phyloP scores from a whole-genome alignment of 768 basidiomycete species.

The Tephrocybe sp. region DNA sequence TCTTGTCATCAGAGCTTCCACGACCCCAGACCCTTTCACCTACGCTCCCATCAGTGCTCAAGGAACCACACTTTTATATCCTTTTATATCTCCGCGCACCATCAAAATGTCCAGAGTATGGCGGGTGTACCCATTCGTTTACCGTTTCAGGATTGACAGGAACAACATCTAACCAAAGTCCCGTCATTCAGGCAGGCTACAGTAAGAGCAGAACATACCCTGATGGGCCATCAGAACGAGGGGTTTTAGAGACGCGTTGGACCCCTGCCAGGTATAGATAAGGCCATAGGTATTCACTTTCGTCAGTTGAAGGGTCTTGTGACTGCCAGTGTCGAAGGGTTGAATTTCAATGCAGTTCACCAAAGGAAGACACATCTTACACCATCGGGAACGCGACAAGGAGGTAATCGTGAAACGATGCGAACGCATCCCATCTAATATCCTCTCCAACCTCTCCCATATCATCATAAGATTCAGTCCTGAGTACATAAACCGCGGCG shows the following conservation, averaged over 20 bases:
- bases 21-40: slow-evolving; percentile 70
- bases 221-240: slow-evolving; percentile 68
- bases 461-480: slow-evolving; percentile 53
- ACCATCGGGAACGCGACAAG: slow-evolving; percentile 54
- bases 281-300: slow-evolving; percentile 77
- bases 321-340: slow-evolving; percentile 32
- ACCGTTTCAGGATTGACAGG: slow-evolving; percentile 52
- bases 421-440: slow-evolving; percentile 54
- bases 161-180: slow-evolving; percentile 48
- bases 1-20: slow-evolving; percentile 75
- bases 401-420: slow-evolving; percentile 55
- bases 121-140: slow-evolving; percentile 52
- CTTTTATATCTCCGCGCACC: slow-evolving; percentile 28
- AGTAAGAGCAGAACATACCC: slow-evolving; percentile 33
- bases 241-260: slow-evolving; percentile 61
- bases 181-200: not conserved
- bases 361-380: slow-evolving; percentile 32
- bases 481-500: slow-evolving; percentile 23
- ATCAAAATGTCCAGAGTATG: slow-evolving; percentile 58
- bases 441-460: slow-evolving; percentile 48
- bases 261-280: slow-evolving; percentile 71
- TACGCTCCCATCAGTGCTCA: slow-evolving; percentile 9
- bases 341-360: not conserved
- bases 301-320: slow-evolving; percentile 55
- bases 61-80: not conserved